Conservation (phyloP, 345 rosid species). For the Conringia planisiliqua region DNA sequence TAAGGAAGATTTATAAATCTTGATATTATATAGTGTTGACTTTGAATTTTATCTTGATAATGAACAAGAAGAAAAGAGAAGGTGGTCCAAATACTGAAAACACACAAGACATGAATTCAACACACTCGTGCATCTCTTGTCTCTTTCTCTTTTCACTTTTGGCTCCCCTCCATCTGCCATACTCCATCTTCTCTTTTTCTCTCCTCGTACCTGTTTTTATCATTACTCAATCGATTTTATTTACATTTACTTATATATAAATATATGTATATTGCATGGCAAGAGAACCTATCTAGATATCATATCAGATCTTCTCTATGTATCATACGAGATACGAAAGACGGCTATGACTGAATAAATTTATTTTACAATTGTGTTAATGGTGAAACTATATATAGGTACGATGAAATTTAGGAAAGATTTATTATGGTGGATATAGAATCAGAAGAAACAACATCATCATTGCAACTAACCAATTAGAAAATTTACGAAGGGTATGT, state of each 20-base stretch:
- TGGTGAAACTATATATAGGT: neutral
- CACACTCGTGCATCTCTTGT: conserved; percentile 37
- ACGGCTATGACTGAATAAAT: neutral
- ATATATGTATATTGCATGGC: neutral
- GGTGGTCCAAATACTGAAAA: conserved; percentile 33
- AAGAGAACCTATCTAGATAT: neutral
- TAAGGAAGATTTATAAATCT: neutral
- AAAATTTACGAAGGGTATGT: no score
- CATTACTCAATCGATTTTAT: neutral
- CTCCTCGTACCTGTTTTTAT: conserved; percentile 23
- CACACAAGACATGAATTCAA: conserved; percentile 29
- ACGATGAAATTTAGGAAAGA: neutral
- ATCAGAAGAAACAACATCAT: neutral
- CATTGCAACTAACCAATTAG: neutral
- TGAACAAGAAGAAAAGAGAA: neutral
- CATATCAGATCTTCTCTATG: neutral
- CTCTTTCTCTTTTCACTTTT: conserved; percentile 29
- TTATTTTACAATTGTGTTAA: neutral
- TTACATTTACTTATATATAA: neutral
- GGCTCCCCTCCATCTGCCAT: conserved; percentile 12
- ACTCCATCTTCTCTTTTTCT: conserved; percentile 1
- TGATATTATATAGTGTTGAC: neutral
- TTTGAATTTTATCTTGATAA: neutral
- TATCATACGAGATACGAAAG: neutral
- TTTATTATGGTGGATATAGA: neutral